Evolutionary conservation across 352 stramenopile species (phyloP).

Genomic region (Plasmopara viticola): DNA sequence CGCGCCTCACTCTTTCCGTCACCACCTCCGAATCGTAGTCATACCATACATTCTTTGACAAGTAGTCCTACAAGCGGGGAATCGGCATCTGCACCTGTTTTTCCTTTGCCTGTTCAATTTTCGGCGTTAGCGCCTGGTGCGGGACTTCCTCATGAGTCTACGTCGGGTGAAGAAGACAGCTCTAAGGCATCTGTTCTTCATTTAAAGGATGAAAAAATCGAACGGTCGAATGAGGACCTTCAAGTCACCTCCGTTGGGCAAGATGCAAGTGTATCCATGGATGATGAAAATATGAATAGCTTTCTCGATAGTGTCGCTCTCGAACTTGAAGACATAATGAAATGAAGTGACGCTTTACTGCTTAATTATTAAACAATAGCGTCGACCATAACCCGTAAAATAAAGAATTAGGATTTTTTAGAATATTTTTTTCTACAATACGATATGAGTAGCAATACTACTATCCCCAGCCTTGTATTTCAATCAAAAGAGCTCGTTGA

Average conservation of each 20-base stretch:
- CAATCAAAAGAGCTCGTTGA: too few species aligned
- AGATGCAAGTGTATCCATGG: conserved; percentile 25
- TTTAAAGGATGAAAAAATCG: conserved; percentile 20
- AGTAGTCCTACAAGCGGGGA: conserved; percentile 6
- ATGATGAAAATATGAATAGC: conserved; percentile 71
- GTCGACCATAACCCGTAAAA: too few species aligned
- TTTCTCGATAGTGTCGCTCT: conserved; percentile 79
- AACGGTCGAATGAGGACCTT: conserved; percentile 15
- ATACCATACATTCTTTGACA: conserved; percentile 12
- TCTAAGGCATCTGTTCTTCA: conserved; percentile 11
- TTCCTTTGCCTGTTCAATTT: conserved; percentile 19
- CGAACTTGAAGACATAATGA: conserved; percentile 73
- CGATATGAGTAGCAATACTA: too few species aligned
- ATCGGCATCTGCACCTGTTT: conserved; percentile 7
- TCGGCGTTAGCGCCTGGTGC: conserved; percentile 7
- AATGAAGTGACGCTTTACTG: conserved; percentile 22
- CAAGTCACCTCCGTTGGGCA: conserved; percentile 4
- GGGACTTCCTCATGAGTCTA: conserved; percentile 4
- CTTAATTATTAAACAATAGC: not conserved
- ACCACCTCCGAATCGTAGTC: conserved; percentile 7
- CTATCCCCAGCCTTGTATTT: too few species aligned
- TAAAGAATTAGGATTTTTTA: too few species aligned
- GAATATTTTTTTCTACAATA: too few species aligned
- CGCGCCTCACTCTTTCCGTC: conserved; percentile 18
- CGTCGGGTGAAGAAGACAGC: conserved; percentile 7